These are phyloP conservation scores for Nigrospora sphaerica DNA, from an alignment of 2,329 filamentous ascomycete species.

Conservation along the genomic window DNA sequence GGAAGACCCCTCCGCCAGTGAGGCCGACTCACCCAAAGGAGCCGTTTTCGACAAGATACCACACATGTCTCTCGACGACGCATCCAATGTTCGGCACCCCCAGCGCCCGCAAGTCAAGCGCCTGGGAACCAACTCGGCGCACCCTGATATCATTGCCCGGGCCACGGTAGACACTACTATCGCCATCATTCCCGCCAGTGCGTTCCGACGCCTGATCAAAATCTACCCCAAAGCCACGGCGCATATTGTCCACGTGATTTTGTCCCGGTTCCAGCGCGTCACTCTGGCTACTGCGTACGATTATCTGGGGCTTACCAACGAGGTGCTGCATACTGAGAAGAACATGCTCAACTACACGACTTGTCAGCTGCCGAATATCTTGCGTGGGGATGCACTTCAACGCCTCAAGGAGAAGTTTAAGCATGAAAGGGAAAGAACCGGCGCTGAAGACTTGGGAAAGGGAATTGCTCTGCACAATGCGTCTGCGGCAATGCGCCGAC, in stretches of 20 bases:
- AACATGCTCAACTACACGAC: constrained; percentile 90
- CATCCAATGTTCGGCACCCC: constrained; percentile 15
- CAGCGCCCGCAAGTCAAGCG: constrained; percentile 37
- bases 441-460: constrained; percentile 75
- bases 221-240: constrained; percentile 94
- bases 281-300: constrained; percentile 91
- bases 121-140: constrained; percentile 63
- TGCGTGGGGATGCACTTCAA: constrained; percentile 75
- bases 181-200: constrained; percentile 94
- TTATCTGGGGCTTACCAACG: constrained; percentile 84
- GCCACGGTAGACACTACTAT: constrained; percentile 96
- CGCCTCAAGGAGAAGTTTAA: constrained; percentile 90
- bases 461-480: constrained; percentile 93
- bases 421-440: constrained; percentile 74
- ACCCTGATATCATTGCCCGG: constrained; percentile 94
- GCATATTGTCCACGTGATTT: constrained; percentile 95
- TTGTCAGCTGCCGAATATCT: constrained; percentile 83
- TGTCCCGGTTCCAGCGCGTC: constrained; percentile 89
- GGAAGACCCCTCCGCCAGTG: constrained; percentile 17
- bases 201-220: constrained; percentile 84
- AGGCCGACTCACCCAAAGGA: constrained; percentile 18
- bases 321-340: constrained; percentile 87
- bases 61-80: constrained; percentile 62
- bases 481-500: constrained; percentile 51
- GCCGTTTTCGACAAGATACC: constrained; percentile 56